A percentile compares a stretch with the other conserved stretches of the same genome.
phyloP scores from a whole-genome alignment of 352 stramenopile genomes.

The Phytophthora kernoviae region DNA sequence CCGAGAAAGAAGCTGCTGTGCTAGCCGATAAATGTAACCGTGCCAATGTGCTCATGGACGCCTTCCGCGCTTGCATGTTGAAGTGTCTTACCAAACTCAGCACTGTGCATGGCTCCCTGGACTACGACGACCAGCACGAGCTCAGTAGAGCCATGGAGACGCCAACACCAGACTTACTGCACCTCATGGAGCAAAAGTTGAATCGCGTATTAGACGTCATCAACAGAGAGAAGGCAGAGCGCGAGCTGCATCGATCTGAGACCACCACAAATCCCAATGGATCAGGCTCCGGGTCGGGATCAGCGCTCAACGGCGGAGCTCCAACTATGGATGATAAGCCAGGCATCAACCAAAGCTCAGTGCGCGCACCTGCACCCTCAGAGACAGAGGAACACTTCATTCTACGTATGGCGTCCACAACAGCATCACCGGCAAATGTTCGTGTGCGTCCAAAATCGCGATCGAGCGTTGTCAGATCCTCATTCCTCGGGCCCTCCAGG shows the following conservation, averaged over 20 bases:
- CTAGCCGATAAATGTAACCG: conserved; percentile 77
- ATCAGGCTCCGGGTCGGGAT: conserved; percentile 21
- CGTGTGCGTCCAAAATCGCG: conserved; percentile 77
- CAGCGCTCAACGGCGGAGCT: conserved; percentile 20
- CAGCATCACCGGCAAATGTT: conserved; percentile 70
- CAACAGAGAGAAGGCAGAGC: conserved; percentile 82
- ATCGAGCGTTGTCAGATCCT: conserved; percentile 30
- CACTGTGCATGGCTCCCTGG: conserved; percentile 70
- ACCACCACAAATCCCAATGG: conserved; percentile 36
- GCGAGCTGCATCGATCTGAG: conserved; percentile 77
- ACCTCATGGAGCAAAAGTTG: conserved; percentile 85
- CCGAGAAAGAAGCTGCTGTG: conserved; percentile 75
- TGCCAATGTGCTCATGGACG: conserved; percentile 79
- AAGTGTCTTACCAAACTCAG: conserved; percentile 81
- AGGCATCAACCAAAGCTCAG: conserved; percentile 35
- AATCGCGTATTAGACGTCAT: conserved; percentile 84
- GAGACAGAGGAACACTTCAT: conserved; percentile 89
- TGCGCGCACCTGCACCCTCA: conserved; percentile 61
- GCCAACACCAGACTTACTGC: conserved; percentile 69
- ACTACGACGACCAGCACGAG: conserved; percentile 80
- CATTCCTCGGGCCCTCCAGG: conserved; percentile 22
- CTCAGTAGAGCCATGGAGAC: conserved; percentile 71
- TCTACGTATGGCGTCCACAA: conserved; percentile 75
- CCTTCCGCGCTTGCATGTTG: conserved; percentile 83
- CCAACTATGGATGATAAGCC: conserved; percentile 32